Evolutionary conservation across 495 filamentous ascomycete genomes (phyloP).

Genomic region (Aspergillus homomorphus): DNA sequence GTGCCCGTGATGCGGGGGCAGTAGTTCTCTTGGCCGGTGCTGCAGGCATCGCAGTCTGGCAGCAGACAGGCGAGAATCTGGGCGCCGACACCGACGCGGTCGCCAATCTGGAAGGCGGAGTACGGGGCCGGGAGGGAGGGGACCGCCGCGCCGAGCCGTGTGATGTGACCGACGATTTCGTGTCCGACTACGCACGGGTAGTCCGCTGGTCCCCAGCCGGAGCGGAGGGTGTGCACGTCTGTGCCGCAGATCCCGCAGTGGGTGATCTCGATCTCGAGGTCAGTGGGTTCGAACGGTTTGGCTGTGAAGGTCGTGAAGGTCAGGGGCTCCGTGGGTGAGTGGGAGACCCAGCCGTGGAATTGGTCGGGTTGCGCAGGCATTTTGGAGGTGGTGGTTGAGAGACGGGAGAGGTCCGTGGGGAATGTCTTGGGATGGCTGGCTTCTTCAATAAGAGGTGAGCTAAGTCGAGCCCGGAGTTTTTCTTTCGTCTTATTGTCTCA

Average conservation of each 20-base stretch:
- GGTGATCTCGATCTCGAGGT: conserved; percentile 60
- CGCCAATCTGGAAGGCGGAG: conserved; percentile 61
- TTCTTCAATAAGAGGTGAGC: neutral
- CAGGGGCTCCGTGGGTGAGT: conserved; percentile 67
- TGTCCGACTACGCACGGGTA: conserved; percentile 79
- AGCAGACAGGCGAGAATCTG: conserved; percentile 67
- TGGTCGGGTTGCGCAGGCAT: conserved; percentile 34
- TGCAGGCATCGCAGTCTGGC: conserved; percentile 67
- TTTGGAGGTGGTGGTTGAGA: conserved; percentile 6
- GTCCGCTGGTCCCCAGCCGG: conserved; percentile 66
- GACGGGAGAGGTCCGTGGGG: neutral
- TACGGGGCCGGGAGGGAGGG: neutral
- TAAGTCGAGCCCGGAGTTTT: neutral
- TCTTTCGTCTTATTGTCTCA: neutral
- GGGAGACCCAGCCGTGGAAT: conserved; percentile 82
- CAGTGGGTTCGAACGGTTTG: conserved; percentile 73
- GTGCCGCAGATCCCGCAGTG: conserved; percentile 85
- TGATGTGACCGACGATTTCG: conserved; percentile 70
- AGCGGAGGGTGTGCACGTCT: conserved; percentile 72
- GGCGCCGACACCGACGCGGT: conserved; percentile 83
- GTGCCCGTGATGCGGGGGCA: conserved; percentile 64
- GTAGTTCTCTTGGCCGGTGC: conserved; percentile 59
- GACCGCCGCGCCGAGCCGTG: conserved; percentile 43
- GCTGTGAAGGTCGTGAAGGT: conserved; percentile 68
- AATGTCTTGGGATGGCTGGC: neutral